Conservation (phyloP, 805 yeast species). For the Kazachstania viticola region DNA sequence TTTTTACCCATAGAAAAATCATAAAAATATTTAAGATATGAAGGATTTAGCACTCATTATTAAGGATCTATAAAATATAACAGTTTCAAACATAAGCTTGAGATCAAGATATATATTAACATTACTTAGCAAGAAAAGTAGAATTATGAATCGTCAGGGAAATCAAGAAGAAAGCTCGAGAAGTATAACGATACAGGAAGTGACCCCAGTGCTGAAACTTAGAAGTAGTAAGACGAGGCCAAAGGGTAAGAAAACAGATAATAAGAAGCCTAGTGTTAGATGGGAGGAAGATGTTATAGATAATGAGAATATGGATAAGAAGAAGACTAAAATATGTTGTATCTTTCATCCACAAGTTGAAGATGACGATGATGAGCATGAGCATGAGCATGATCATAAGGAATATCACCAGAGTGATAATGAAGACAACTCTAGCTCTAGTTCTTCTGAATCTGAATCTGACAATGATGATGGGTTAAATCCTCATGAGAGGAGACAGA, state of each 20-base stretch:
- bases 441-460: slow-evolving; percentile 30
- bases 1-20: too few relatives aligned
- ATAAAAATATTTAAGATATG: too few relatives aligned
- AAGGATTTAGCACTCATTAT: too few relatives aligned
- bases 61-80: too few relatives aligned
- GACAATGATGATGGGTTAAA: slow-evolving; percentile 28
- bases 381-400: slow-evolving; percentile 8
- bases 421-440: slow-evolving; percentile 15
- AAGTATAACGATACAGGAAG: slow-evolving; percentile 13
- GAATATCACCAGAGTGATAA: slow-evolving; percentile 7
- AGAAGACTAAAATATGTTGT: slow-evolving; percentile 85
- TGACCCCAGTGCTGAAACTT: slow-evolving; percentile 18
- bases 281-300: slow-evolving; percentile 86
- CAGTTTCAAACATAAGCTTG: too few relatives aligned
- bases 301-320: slow-evolving; percentile 79
- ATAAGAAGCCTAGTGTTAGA: slow-evolving; percentile 42
- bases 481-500: slow-evolving; percentile 24
- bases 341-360: slow-evolving; percentile 69
- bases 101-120: too few relatives aligned
- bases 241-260: slow-evolving; percentile 1
- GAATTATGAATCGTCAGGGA: too few relatives aligned
- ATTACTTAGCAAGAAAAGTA: too few relatives aligned
- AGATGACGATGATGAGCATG: slow-evolving; percentile 25
- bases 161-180: slow-evolving; percentile 10
- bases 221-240: slow-evolving; percentile 11